phyloP scores from a whole-genome alignment of 108 stramenopile species.

The Epipyxis sp. region DNA sequence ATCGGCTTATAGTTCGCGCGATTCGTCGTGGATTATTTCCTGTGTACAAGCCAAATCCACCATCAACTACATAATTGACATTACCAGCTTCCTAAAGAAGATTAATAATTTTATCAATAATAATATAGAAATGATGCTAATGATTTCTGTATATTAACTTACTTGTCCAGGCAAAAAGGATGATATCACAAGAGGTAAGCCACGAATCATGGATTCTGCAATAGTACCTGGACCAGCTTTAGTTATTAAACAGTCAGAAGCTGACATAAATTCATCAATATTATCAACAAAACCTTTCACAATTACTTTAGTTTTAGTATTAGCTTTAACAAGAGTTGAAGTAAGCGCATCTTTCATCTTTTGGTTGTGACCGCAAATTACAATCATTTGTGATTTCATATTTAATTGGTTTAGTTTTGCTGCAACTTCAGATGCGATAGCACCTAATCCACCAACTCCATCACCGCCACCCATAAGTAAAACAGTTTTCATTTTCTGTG shows the following conservation, averaged over 20 bases:
- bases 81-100: constrained; percentile 70
- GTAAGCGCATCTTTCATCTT: constrained; percentile 59
- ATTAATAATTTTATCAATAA: background rate
- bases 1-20: constrained; percentile 65
- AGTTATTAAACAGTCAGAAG: constrained; percentile 79
- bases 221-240: constrained; percentile 95
- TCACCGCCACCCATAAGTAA: constrained; percentile 91
- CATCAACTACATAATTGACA: constrained; percentile 76
- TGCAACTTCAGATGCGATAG: constrained; percentile 68
- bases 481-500: constrained; percentile 61
- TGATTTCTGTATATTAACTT: background rate
- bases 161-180: constrained; percentile 86
- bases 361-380: constrained; percentile 89
- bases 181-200: constrained; percentile 85
- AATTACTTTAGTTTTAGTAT: constrained; percentile 26
- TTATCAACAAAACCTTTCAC: constrained; percentile 82
- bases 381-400: constrained; percentile 70
- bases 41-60: constrained; percentile 80
- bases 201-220: constrained; percentile 86
- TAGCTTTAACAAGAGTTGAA: background rate
- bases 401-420: constrained; percentile 57
- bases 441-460: constrained; percentile 84
- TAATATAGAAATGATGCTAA: background rate
- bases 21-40: constrained; percentile 65
- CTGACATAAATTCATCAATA: constrained; percentile 93